phyloP scores from a whole-genome alignment of 176 grass and related monocot species.

The Dendrocalamus sinicus region DNA sequence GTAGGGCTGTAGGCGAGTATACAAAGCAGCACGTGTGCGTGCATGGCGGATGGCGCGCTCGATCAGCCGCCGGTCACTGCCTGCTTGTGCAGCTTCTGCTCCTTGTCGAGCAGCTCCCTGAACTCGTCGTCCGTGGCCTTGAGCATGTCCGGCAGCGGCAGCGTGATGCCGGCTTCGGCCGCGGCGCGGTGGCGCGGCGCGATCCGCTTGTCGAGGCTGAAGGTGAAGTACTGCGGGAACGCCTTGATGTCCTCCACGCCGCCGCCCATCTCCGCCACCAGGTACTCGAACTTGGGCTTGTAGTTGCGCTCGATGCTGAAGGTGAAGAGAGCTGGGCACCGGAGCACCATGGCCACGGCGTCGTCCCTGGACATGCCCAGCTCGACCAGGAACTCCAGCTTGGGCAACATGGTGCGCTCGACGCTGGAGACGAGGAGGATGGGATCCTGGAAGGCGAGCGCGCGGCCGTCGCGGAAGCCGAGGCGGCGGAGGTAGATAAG shows the following conservation, averaged over 20 bases:
- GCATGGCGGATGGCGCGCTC: background rate
- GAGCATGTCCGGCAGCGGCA: conserved; percentile 64
- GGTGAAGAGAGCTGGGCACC: conserved; percentile 64
- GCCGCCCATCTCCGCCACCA: conserved; percentile 55
- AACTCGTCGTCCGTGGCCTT: conserved; percentile 78
- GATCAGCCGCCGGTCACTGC: background rate
- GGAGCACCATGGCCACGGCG: conserved; percentile 53
- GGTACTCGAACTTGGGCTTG: conserved; percentile 76
- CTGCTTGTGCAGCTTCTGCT: background rate
- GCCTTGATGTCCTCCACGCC: conserved; percentile 71
- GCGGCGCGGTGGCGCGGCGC: conserved; percentile 59
- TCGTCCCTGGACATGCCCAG: conserved; percentile 56
- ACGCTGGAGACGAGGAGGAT: conserved; percentile 74
- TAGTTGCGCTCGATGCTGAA: conserved; percentile 73
- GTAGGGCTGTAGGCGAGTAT: background rate
- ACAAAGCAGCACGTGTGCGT: background rate
- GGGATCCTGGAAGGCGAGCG: conserved; percentile 62
- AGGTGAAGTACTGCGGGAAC: conserved; percentile 85
- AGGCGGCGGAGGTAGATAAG: conserved; percentile 75
- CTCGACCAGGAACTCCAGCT: conserved; percentile 57
- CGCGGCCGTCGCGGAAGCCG: conserved; percentile 47
- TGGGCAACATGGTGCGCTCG: conserved; percentile 66
- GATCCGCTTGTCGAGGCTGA: conserved; percentile 76
- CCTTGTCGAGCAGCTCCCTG: conserved; percentile 53
- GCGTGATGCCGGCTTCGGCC: conserved; percentile 48